A percentile compares a stretch with the other conserved stretches of the same genome.
These are phyloP conservation scores for Dysphania ambrosioides DNA, from an alignment of 148 eudicot species.

Conservation along the genomic window DNA sequence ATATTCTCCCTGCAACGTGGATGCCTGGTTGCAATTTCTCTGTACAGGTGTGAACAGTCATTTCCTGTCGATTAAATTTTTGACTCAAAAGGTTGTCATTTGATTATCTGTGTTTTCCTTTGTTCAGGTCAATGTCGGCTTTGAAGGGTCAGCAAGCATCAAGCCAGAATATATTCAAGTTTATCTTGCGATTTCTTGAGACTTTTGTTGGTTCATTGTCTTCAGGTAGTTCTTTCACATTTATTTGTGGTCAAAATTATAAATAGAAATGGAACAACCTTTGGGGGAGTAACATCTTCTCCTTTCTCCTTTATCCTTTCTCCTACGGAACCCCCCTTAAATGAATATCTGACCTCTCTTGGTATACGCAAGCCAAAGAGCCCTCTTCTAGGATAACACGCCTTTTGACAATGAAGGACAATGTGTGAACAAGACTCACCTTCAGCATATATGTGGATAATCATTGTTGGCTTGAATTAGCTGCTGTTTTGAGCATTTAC, in stretches of 20 bases:
- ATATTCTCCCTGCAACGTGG: conserved; percentile 21
- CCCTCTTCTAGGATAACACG: no score
- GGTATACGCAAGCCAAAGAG: no score
- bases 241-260: no score
- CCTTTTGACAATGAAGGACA: no score
- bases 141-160: conserved; percentile 70
- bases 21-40: conserved; percentile 94
- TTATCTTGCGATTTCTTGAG: conserved; percentile 84
- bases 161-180: conserved; percentile 57
- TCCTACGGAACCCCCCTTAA: no score
- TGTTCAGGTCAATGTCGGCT: conserved; percentile 85
- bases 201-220: conserved; percentile 97
- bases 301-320: no score
- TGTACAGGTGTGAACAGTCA: conserved; percentile 69
- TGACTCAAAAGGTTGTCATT: background rate
- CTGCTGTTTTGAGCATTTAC: background rate
- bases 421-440: no score
- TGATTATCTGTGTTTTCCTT: conserved; percentile 13
- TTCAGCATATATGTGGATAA: background rate
- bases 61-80: conserved; percentile 11
- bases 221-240: conserved; percentile 50
- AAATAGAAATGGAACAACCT: no score
- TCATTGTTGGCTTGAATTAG: background rate
- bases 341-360: no score
- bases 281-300: no score